Evolutionary conservation across 345 rosid genomes (phyloP), one percentile per base, ranked within the genome.

Genomic region (Psidium friedrichsthalianum): DNA sequence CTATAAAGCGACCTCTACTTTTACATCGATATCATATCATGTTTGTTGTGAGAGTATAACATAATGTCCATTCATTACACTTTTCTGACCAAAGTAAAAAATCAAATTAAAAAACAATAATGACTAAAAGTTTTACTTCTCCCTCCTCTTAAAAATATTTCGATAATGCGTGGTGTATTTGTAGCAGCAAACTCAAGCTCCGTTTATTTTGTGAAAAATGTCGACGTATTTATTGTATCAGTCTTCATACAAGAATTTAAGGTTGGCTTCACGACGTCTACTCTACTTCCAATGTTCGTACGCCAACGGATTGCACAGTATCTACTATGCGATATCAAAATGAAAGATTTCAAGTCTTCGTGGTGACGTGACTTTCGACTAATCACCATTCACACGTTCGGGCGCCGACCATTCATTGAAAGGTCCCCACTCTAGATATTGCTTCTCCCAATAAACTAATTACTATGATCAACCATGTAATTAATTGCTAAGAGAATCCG

Each of bases 391-490:
- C 47, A 13, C 80, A 69, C 80, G 80, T 69, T 36, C 80, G 47
- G 40, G 80, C 80, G 80, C 80, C 80, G 80, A 36, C 80, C 80
- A 69, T 69, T 69, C 47, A 47, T 36, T 69, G 80, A 69, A 69
- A 69, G 80, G 80, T 69, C 80, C 80, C 80, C 80, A 1, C 47
- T 20, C 9, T 36, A 24, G 22, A 69, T 32, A 22, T 69, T 69
- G 47, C 80, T 69, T 42, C 47, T 69, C 47, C 14, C 47, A 36
- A 18, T 69, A 69, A 36, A 69, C 80, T 18, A 36, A 22, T 69
- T 69, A 8, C 80, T 44, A 20, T 69, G 40, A 69, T 69, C 80
- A 69, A 69, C 80, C 80, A 2, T 4, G 47, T 69, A 69, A 69
- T 69, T 69, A 69, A 69, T 69, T 69, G 80, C 80, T 51, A 51